phyloP scores from a whole-genome alignment of 1,284 basidiomycete genomes.

The Exobasidium rhododendri region DNA sequence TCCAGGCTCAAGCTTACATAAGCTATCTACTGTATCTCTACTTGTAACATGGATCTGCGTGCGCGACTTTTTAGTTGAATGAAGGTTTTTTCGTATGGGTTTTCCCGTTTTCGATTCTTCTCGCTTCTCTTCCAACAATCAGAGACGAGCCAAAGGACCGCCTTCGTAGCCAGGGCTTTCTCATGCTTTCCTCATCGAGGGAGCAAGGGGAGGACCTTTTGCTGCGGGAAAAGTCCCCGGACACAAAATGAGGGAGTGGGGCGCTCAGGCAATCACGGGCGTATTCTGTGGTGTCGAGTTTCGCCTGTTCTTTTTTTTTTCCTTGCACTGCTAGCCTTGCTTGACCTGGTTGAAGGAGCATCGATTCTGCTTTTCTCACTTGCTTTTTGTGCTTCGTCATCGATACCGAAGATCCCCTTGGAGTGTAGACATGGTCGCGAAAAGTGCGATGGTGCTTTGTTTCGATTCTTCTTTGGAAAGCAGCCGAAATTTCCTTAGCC shows the following conservation, averaged over 20 bases:
- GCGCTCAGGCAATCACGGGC: background rate
- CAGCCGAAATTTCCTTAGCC: background rate
- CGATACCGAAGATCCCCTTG: background rate
- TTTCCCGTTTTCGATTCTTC: background rate
- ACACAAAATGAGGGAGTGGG: background rate
- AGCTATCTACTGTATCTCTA: no score
- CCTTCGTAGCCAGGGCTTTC: conserved; percentile 7
- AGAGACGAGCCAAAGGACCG: conserved; percentile 14
- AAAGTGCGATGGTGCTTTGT: background rate
- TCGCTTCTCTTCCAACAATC: background rate
- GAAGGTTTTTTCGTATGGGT: no score
- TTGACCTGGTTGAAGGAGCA: no score
- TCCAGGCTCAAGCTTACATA: no score
- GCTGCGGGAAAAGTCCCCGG: conserved; percentile 15
- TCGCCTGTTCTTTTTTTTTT: no score
- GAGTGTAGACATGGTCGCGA: no score
- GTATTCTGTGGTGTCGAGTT: background rate
- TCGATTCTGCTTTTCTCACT: no score
- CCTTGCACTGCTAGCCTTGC: no score
- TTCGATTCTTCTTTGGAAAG: no score
- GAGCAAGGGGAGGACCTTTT: background rate
- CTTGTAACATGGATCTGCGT: no score
- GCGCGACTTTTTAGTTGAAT: no score
- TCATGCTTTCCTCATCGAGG: background rate
- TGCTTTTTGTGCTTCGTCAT: no score